phyloP scores from a whole-genome alignment of 2,329 filamentous ascomycete species.

The Exophiala sideris region DNA sequence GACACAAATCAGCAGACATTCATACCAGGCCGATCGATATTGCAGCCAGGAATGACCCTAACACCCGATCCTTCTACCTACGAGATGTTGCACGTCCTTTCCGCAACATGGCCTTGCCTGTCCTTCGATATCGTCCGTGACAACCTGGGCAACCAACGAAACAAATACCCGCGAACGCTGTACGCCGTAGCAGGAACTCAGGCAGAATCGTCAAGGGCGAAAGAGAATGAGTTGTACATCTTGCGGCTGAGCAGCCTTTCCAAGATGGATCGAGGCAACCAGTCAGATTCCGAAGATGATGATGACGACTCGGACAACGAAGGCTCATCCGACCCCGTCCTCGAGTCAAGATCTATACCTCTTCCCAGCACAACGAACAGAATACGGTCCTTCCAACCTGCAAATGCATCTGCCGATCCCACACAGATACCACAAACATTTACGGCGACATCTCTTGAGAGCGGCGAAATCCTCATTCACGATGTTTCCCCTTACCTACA shows the following conservation, averaged over 20 bases:
- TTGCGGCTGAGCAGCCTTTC: constrained; percentile 93
- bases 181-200: constrained; percentile 95
- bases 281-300: constrained; percentile 67
- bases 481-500: constrained; percentile 86
- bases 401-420: constrained; percentile 63
- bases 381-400: constrained; percentile 75
- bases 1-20: constrained; percentile 79
- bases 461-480: constrained; percentile 79
- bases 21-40: constrained; percentile 88
- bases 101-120: constrained; percentile 92
- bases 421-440: constrained; percentile 74
- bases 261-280: constrained; percentile 72
- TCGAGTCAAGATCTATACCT: constrained; percentile 88
- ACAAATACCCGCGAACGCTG: constrained; percentile 89
- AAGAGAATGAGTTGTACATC: constrained; percentile 91
- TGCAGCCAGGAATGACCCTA: constrained; percentile 85
- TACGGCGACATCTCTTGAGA: constrained; percentile 90
- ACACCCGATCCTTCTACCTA: constrained; percentile 92
- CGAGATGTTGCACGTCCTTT: constrained; percentile 93
- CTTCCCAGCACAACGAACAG: constrained; percentile 87
- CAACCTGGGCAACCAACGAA: constrained; percentile 80
- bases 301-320: constrained; percentile 70
- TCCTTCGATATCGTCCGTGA: constrained; percentile 93
- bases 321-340: constrained; percentile 71
- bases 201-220: constrained; percentile 68